Percentiles rank a stretch among this genome's conserved stretches.
Evolutionary conservation across 371 early-diverging fungal genomes (phyloP).

Genomic region (Mucor velutinosus): DNA sequence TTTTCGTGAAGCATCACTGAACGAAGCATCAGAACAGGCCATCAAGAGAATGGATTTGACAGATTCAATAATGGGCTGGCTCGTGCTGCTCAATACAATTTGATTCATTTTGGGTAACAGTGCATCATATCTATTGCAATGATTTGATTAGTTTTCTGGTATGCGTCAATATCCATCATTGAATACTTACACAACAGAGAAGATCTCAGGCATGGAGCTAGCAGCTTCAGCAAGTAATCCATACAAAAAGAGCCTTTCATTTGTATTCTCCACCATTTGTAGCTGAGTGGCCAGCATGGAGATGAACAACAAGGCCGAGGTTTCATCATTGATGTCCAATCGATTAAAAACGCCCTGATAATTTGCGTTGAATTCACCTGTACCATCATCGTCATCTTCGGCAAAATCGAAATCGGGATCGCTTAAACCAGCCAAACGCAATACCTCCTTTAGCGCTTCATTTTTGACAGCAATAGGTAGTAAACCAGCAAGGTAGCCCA

Average conservation of each 20-base stretch:
- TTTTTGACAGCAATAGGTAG: constrained; percentile 72
- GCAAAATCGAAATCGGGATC: constrained; percentile 24
- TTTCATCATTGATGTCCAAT: constrained; percentile 67
- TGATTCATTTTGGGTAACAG: constrained; percentile 80
- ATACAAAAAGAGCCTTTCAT: constrained; percentile 85
- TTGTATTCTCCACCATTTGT: constrained; percentile 80
- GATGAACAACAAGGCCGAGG: constrained; percentile 72
- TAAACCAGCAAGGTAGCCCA: constrained; percentile 79
- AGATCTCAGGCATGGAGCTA: constrained; percentile 72
- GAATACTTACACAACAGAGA: constrained; percentile 68
- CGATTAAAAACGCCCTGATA: constrained; percentile 69
- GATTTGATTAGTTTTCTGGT: not conserved
- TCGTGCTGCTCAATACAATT: constrained; percentile 69
- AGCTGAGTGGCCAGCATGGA: constrained; percentile 82
- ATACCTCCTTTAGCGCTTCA: constrained; percentile 62
- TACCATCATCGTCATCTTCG: constrained; percentile 43
- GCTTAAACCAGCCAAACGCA: constrained; percentile 59
- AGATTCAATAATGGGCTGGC: constrained; percentile 71
- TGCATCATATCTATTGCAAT: constrained; percentile 57
- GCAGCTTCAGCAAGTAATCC: constrained; percentile 83
- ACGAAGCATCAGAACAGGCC: constrained; percentile 67
- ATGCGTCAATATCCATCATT: not conserved
- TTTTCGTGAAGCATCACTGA: constrained; percentile 45
- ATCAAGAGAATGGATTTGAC: constrained; percentile 80
- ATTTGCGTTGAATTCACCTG: constrained; percentile 35